Percentiles rank a stretch among this genome's conserved stretches.
These are phyloP conservation scores for Tricladium varicosporioides DNA, from an alignment of 2,329 filamentous ascomycete species.

Conservation along the genomic window DNA sequence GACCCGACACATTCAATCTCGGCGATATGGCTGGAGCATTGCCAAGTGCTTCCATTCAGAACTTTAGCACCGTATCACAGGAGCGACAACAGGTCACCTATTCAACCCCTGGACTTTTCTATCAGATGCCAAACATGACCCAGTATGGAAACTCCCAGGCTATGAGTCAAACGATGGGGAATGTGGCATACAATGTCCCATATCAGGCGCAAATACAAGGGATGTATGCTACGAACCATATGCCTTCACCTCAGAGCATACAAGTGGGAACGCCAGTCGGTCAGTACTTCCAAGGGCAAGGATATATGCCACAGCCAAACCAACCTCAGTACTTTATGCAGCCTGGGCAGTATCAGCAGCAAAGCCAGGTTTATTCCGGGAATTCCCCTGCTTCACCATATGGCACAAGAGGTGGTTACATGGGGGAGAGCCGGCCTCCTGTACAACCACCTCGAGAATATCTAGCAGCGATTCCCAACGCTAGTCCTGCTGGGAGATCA, in stretches of 20 bases:
- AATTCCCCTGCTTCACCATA: constrained; percentile 17
- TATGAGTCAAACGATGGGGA: constrained; percentile 16
- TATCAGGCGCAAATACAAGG: constrained; percentile 29
- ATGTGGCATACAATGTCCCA: constrained; percentile 25
- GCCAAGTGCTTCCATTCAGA: constrained; percentile 28
- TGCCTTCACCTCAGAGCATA: constrained; percentile 15
- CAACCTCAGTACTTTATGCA: constrained; percentile 26
- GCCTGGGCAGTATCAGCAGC: constrained; percentile 24
- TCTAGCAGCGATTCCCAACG: constrained; percentile 6
- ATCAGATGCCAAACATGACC: constrained; percentile 23
- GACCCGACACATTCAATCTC: constrained; percentile 28
- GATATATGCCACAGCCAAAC: constrained; percentile 25
- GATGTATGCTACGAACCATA: constrained; percentile 23
- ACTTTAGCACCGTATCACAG: constrained; percentile 16
- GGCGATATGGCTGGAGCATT: constrained; percentile 23
- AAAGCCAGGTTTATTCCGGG: constrained; percentile 23
- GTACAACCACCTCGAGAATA: constrained; percentile 20
- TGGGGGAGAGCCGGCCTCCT: constrained; percentile 19
- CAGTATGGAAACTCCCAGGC: constrained; percentile 21
- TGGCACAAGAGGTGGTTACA: constrained; percentile 17
- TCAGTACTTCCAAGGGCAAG: constrained; percentile 28
- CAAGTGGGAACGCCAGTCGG: constrained; percentile 14
- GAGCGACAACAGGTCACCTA: constrained; percentile 23
- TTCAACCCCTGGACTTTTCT: constrained; percentile 19
- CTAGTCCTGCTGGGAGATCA: constrained; percentile 12